A percentile compares a stretch with the other conserved stretches of the same genome.
phyloP scores from a whole-genome alignment of 805 yeast species.

The Kuraishia molischiana region DNA sequence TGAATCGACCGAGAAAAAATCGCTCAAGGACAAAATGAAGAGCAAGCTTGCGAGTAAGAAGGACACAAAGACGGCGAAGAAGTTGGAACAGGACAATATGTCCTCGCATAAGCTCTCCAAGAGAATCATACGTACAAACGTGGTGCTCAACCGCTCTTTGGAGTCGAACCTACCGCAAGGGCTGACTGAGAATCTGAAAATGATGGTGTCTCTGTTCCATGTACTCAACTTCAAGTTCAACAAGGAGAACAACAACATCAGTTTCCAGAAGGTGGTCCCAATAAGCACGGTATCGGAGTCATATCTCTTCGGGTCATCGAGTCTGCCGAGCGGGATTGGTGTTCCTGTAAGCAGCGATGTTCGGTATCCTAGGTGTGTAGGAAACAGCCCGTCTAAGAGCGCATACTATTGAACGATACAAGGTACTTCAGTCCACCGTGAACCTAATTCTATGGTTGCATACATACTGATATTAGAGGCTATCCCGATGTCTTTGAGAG shows the following conservation, averaged over 20 bases:
- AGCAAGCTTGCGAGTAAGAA: neutral
- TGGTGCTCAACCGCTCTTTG: neutral
- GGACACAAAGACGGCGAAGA: constrained; percentile 1
- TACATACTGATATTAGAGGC: too few relatives aligned
- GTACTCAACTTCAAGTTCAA: constrained; percentile 2
- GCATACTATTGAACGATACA: too few relatives aligned
- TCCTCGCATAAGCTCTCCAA: constrained; percentile 1
- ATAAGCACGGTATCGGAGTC: neutral
- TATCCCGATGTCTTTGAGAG: too few relatives aligned
- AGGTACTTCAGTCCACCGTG: too few relatives aligned
- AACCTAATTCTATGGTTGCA: too few relatives aligned
- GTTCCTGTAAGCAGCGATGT: constrained; percentile 1
- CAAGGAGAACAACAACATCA: constrained; percentile 4
- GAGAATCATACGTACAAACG: neutral
- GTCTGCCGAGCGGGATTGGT: constrained; percentile 3
- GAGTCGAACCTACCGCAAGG: constrained; percentile 1
- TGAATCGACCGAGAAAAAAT: constrained; percentile 9
- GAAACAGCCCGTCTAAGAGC: too few relatives aligned
- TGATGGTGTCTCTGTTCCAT: neutral
- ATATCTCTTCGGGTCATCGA: constrained; percentile 2
- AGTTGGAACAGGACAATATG: neutral
- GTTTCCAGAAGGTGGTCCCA: constrained; percentile 2
- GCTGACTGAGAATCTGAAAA: neutral
- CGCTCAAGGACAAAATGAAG: constrained; percentile 13
- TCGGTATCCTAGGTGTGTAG: neutral